Percentiles rank a stretch among this genome's conserved stretches.
Conservation (phyloP, 768 basidiomycete species). For the Exidia glandulosa region DNA sequence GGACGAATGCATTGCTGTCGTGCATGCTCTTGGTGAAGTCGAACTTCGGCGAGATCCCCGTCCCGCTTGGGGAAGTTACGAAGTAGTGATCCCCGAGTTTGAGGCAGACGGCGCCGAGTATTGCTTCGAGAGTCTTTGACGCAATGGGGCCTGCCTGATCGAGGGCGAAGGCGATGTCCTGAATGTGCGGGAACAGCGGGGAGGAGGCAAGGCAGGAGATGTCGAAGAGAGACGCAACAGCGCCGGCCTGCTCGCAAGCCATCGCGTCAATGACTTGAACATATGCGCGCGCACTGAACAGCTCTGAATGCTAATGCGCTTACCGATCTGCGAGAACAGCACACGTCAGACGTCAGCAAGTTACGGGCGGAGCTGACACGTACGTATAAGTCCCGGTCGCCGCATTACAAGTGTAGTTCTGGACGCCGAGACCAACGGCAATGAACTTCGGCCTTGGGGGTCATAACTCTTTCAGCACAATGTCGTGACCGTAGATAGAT, state of each 20-base stretch:
- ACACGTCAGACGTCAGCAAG: background rate
- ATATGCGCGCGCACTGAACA: too few relatives aligned
- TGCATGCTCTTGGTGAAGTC: constrained; percentile 36
- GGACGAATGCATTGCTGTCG: constrained; percentile 34
- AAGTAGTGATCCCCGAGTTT: constrained; percentile 49
- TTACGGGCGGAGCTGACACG: background rate
- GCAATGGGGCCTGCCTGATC: background rate
- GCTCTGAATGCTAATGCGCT: background rate
- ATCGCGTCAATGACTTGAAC: background rate
- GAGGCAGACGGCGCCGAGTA: constrained; percentile 5
- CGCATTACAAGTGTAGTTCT: background rate
- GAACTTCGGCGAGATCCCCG: constrained; percentile 38
- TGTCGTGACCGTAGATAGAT: too few relatives aligned
- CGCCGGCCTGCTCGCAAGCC: constrained; percentile 10
- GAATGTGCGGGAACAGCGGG: constrained; percentile 6
- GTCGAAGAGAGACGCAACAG: constrained; percentile 45
- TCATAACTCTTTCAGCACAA: too few relatives aligned
- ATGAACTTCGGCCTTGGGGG: background rate
- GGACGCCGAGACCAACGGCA: background rate
- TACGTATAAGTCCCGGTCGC: background rate
- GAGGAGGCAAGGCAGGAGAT: constrained; percentile 34
- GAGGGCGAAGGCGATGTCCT: constrained; percentile 13
- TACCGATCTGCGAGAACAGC: background rate
- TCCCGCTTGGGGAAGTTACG: constrained; percentile 28
- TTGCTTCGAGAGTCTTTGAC: constrained; percentile 6